Base-by-base conservation (phyloP, 192 early-diverging fungal genomes). In the Powellomyces hirtus region DNA sequence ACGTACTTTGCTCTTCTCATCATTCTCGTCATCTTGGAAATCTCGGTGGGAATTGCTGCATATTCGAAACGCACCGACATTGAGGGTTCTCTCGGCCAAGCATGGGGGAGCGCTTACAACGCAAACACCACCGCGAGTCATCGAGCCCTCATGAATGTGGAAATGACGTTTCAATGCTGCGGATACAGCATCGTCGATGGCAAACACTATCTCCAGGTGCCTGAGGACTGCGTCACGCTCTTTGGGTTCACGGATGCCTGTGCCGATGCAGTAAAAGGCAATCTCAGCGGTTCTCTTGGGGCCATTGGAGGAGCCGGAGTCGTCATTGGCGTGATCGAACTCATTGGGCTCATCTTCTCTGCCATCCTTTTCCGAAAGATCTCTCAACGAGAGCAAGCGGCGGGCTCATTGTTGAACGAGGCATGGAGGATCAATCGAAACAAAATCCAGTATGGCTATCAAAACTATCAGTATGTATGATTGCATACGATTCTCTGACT, bases 91-190 rank as follows among this genome's bases (percentile, higher is more conserved):
- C 66, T 94, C 30, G 78, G 86, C 10, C 85, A 86, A 70, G 74
- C 83, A 22, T 97, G 94, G 94, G 88, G 89, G 64, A 84, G 84
- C 64, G 75, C 73, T n/a, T 62, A 64, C 33, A 34, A 36, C 10
- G 22, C 51, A 4, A 33, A 46, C 56, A 67, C 63, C 2, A 72
- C 46, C 30, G 37, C n/a, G 3, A 38, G 37, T 16, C 56, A 61
- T 24, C 33, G 20, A n/a, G 34, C 70, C 5, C 20, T 76, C 29
- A 31, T 75, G 29, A n/a, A 36, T 30, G 40, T 75, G 16, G 62
- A 62, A 53, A 30, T 51, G 50, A 42, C 51, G n/a, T 58, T 63
- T 55, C 18, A 72, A 26, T 85, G 83, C 76, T 85, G 83, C 45
- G 83, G 83, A 18, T 82, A 66, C 67, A 18, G 35, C 27, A 71